phyloP scores from a whole-genome alignment of 257 asterid species.

The Fraxinus excelsior region DNA sequence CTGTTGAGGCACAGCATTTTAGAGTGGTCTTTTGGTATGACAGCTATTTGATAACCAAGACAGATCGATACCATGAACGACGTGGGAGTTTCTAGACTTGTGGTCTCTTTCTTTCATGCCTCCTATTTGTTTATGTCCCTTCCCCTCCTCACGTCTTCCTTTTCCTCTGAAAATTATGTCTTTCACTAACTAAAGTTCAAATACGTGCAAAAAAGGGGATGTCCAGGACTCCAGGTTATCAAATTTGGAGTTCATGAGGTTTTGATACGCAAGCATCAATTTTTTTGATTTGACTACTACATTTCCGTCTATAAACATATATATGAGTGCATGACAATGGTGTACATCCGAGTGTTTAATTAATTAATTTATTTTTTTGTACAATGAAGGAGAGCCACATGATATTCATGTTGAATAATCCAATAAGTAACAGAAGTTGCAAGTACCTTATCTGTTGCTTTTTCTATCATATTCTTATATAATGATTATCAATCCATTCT shows the following conservation, averaged over 20 bases:
- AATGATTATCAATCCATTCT: conserved; percentile 23
- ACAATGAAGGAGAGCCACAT: neutral
- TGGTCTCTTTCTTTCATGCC: neutral
- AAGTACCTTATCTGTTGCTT: neutral
- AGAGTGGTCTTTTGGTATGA: neutral
- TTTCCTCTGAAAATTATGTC: neutral
- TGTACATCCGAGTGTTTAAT: neutral
- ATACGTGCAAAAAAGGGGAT: neutral
- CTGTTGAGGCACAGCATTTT: neutral
- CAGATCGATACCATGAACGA: neutral
- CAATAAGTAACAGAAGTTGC: neutral
- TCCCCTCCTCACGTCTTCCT: neutral
- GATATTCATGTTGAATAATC: neutral
- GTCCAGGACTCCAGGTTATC: neutral
- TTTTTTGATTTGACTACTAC: neutral
- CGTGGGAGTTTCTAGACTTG: neutral
- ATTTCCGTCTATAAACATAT: neutral
- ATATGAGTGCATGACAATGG: neutral
- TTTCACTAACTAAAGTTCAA: neutral
- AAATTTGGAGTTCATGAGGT: neutral
- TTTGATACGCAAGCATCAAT: neutral
- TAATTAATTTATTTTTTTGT: no score
- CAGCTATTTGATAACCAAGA: neutral
- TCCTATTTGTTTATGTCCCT: neutral
- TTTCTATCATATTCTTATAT: conserved; percentile 18